phyloP scores from a whole-genome alignment of 1,284 basidiomycete genomes.

The Wallemia mellicola region DNA sequence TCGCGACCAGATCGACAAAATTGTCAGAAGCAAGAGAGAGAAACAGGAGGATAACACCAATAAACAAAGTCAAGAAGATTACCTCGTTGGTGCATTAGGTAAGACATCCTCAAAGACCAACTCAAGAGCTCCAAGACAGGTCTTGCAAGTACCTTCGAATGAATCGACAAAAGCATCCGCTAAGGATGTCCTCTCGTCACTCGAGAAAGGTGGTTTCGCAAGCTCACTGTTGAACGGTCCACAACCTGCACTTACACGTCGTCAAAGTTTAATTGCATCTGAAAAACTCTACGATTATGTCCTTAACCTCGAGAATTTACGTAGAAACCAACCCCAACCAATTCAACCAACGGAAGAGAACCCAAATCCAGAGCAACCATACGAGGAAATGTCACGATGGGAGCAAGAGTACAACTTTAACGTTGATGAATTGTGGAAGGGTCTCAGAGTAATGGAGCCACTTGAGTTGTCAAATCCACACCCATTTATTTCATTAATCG shows the following conservation, averaged over 20 bases:
- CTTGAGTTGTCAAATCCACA: constrained; percentile 79
- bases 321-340: too few relatives aligned
- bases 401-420: constrained; percentile 23
- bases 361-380: too few relatives aligned
- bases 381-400: constrained; percentile 24
- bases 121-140: constrained; percentile 61
- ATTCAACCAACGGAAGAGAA: too few relatives aligned
- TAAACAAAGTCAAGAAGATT: constrained; percentile 5
- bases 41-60: not conserved
- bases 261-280: constrained; percentile 46
- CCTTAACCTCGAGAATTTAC: constrained; percentile 61
- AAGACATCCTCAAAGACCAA: constrained; percentile 67
- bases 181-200: constrained; percentile 1
- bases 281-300: constrained; percentile 66
- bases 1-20: constrained; percentile 3
- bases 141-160: constrained; percentile 41
- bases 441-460: constrained; percentile 57
- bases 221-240: constrained; percentile 13
- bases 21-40: not conserved
- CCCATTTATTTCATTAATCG: constrained; percentile 78
- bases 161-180: not conserved
- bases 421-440: constrained; percentile 46
- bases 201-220: not conserved
- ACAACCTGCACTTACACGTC: constrained; percentile 43
- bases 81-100: constrained; percentile 78